These are phyloP conservation scores for Apostasia ramifera DNA, from an alignment of 106 monocot species.

Conservation along the genomic window DNA sequence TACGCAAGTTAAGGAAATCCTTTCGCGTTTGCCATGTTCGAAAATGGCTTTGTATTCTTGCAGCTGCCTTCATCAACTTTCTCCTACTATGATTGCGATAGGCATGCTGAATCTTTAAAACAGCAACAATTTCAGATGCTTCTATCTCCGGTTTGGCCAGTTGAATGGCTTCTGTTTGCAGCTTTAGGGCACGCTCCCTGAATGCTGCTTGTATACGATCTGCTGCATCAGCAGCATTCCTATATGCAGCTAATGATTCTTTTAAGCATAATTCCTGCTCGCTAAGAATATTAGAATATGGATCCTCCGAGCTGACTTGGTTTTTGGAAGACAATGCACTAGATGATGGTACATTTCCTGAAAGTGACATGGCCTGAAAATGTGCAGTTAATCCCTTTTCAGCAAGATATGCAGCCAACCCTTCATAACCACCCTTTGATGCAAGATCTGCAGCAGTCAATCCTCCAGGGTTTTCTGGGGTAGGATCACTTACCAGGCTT, in stretches of 20 bases:
- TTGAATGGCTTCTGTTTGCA: conserved; percentile 64
- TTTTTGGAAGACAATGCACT: conserved; percentile 4
- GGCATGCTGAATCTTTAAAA: conserved; percentile 88
- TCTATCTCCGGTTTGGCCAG: conserved; percentile 51
- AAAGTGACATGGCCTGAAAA: conserved; percentile 76
- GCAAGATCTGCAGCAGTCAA: conserved; percentile 82
- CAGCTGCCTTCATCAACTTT: conserved; percentile 77
- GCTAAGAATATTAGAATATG: conserved; percentile 29
- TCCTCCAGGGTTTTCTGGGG: conserved; percentile 65
- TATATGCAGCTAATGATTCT: conserved; percentile 89
- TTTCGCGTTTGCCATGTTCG: conserved; percentile 74
- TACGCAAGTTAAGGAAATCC: conserved; percentile 62
- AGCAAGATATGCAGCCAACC: conserved; percentile 86
- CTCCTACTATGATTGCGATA: conserved; percentile 50
- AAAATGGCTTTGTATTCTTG: conserved; percentile 76
- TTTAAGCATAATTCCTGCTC: conserved; percentile 85
- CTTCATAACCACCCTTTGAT: conserved; percentile 66
- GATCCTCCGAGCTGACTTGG: conserved; percentile 17
- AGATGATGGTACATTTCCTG: conserved; percentile 38
- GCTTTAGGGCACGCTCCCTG: conserved; percentile 69
- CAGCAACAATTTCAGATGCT: conserved; percentile 64
- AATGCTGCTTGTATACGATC: conserved; percentile 73
- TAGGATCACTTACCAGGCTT: conserved; percentile 88
- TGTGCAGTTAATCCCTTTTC: conserved; percentile 77
- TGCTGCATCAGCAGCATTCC: conserved; percentile 92